Percentiles rank a stretch among this genome's conserved stretches.
These are phyloP conservation scores for Thielaviopsis cerberus DNA, from an alignment of 2,329 filamentous ascomycete genomes.

Conservation along the genomic window DNA sequence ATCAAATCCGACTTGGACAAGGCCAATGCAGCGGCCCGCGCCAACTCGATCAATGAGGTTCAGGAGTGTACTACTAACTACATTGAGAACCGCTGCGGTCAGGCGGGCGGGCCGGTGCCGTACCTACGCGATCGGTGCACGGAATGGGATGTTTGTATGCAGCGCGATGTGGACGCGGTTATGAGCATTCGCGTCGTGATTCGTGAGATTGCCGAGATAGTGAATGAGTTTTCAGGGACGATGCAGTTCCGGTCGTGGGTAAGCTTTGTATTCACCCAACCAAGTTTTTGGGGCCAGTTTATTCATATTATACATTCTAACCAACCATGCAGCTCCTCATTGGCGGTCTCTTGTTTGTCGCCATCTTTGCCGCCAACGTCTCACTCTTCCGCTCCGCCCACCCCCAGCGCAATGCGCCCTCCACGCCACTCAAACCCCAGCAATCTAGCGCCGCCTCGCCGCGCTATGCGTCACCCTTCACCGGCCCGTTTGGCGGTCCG, in stretches of 20 bases:
- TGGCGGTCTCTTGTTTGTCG: slow-evolving; percentile 28
- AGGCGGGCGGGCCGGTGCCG: slow-evolving; percentile 37
- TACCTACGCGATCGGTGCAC: slow-evolving; percentile 56
- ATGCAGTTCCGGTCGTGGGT: slow-evolving; percentile 66
- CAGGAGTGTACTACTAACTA: slow-evolving; percentile 56
- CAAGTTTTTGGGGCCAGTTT: too few relatives aligned
- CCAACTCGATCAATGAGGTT: slow-evolving; percentile 54
- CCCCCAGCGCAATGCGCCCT: not conserved
- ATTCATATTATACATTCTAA: too few relatives aligned
- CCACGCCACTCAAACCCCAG: not conserved
- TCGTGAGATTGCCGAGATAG: slow-evolving; percentile 75
- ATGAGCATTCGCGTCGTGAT: slow-evolving; percentile 67
- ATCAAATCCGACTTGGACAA: slow-evolving; percentile 58
- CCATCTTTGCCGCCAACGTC: slow-evolving; percentile 33
- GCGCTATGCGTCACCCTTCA: not conserved
- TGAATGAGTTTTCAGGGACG: slow-evolving; percentile 82
- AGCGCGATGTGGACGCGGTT: slow-evolving; percentile 57
- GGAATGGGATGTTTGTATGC: slow-evolving; percentile 77
- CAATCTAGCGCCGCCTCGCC: not conserved
- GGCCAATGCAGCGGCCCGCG: slow-evolving; percentile 49
- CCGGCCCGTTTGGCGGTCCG: not conserved
- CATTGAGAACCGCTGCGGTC: slow-evolving; percentile 53
- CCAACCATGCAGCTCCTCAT: slow-evolving; percentile 28
- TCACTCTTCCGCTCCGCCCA: slow-evolving; percentile 18
- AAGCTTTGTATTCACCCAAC: slow-evolving; percentile 17